These are phyloP conservation scores for Fusarium sacchari DNA, from an alignment of 2,329 filamentous ascomycete species.

Conservation along the genomic window DNA sequence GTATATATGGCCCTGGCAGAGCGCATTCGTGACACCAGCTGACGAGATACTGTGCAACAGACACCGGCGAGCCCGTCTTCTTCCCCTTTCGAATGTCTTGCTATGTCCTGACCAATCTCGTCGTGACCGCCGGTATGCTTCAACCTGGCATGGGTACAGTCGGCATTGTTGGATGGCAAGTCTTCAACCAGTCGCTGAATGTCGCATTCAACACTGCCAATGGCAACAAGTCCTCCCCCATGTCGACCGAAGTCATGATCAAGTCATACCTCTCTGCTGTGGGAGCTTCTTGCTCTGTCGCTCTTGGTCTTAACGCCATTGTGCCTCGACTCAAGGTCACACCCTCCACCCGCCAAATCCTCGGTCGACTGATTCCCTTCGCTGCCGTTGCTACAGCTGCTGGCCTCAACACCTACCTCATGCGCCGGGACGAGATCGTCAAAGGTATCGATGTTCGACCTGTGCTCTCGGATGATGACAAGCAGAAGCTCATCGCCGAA, in stretches of 20 bases:
- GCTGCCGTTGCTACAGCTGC: constrained; percentile 93
- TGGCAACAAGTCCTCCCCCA: constrained; percentile 94
- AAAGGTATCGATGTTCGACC: constrained; percentile 93
- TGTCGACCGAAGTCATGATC: constrained; percentile 81
- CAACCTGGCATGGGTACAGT: constrained; percentile 84
- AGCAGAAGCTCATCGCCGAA: constrained; percentile 63
- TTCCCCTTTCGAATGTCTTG: constrained; percentile 97
- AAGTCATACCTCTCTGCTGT: constrained; percentile 95
- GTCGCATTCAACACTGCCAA: constrained; percentile 98
- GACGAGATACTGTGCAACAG: constrained; percentile 56
- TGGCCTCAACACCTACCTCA: constrained; percentile 94
- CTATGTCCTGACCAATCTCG: constrained; percentile 91
- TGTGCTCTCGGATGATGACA: constrained; percentile 76
- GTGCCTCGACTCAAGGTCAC: constrained; percentile 87
- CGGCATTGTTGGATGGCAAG: constrained; percentile 93
- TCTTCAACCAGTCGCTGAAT: constrained; percentile 96
- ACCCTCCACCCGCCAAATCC: constrained; percentile 77
- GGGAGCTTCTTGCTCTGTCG: constrained; percentile 91
- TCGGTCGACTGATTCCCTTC: constrained; percentile 92
- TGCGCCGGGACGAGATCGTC: constrained; percentile 96
- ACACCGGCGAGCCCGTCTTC: constrained; percentile 91
- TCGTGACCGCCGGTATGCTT: constrained; percentile 97
- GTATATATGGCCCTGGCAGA: constrained; percentile 59
- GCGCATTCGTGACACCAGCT: constrained; percentile 16
- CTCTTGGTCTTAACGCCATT: constrained; percentile 87